phyloP scores from a whole-genome alignment of 768 basidiomycete species.

The Ramaria sp. region DNA sequence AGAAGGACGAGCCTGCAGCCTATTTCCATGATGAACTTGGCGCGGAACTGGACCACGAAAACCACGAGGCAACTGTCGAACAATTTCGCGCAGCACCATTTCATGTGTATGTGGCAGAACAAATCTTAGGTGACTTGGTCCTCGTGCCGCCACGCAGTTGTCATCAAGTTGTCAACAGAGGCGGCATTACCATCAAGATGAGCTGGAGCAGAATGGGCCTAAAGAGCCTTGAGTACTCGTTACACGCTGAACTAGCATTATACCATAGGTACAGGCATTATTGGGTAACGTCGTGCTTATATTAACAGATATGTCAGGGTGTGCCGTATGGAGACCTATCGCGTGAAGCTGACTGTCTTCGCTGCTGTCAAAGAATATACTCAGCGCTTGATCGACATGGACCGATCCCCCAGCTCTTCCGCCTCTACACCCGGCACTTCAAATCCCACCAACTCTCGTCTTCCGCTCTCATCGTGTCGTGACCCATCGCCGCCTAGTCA shows the following conservation, averaged over 20 bases:
- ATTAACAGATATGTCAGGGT: slow-evolving; percentile 35
- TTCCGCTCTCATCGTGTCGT: neutral
- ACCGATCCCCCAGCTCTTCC: neutral
- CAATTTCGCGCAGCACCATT: slow-evolving; percentile 60
- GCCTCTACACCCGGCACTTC: neutral
- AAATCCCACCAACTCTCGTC: neutral
- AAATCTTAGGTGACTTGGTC: slow-evolving; percentile 67
- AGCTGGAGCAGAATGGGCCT: slow-evolving; percentile 84
- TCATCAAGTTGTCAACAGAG: slow-evolving; percentile 75
- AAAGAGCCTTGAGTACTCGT: slow-evolving; percentile 43
- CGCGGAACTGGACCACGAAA: slow-evolving; percentile 66
- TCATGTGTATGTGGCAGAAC: slow-evolving; percentile 58
- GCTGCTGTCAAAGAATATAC: slow-evolving; percentile 36
- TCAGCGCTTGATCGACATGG: neutral
- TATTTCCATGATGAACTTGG: slow-evolving; percentile 44
- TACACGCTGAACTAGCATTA: slow-evolving; percentile 66
- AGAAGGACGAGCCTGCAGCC: slow-evolving; percentile 36
- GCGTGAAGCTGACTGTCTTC: slow-evolving; percentile 57
- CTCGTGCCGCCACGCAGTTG: slow-evolving; percentile 73
- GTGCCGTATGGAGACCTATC: slow-evolving; percentile 71
- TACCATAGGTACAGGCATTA: slow-evolving; percentile 54
- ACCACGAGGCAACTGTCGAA: slow-evolving; percentile 48
- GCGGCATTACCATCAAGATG: slow-evolving; percentile 74
- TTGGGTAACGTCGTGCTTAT: neutral
- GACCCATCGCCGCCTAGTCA: neutral